Evolutionary conservation across 352 stramenopile genomes (phyloP).

Genomic region (Phytophthora pini): DNA sequence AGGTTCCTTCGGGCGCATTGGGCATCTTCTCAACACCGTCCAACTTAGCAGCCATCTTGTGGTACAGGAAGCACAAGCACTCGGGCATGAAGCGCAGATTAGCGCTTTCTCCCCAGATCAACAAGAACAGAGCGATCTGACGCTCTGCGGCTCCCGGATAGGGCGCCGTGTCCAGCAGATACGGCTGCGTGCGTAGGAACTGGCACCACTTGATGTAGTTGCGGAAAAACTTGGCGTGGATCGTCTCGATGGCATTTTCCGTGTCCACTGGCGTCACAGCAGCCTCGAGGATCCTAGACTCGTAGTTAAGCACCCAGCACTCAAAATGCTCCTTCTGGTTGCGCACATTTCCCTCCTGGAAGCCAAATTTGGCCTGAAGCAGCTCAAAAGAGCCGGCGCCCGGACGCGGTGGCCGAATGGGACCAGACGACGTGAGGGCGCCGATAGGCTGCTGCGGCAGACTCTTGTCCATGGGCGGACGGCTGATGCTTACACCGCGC

Average conservation of each 20-base stretch:
- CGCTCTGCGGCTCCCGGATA: conserved; percentile 48
- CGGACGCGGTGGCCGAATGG: conserved; percentile 29
- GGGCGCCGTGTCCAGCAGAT: conserved; percentile 62
- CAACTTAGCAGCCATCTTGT: conserved; percentile 79
- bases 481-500: conserved; percentile 48
- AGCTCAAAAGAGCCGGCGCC: conserved; percentile 74
- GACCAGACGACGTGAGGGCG: conserved; percentile 25
- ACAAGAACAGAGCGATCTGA: conserved; percentile 82
- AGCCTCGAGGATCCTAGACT: conserved; percentile 56
- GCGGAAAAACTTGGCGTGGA: conserved; percentile 95
- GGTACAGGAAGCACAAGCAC: conserved; percentile 90
- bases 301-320: conserved; percentile 85
- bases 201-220: conserved; percentile 96
- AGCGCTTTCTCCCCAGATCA: conserved; percentile 86
- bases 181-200: conserved; percentile 89
- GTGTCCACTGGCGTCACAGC: conserved; percentile 41
- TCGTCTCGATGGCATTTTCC: conserved; percentile 65
- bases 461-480: conserved; percentile 22
- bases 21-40: conserved; percentile 63
- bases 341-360: conserved; percentile 83
- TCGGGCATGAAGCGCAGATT: conserved; percentile 92
- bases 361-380: conserved; percentile 86
- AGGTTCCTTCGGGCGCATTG: conserved; percentile 73
- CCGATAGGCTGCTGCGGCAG: conserved; percentile 20
- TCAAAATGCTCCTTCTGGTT: conserved; percentile 91